These are phyloP conservation scores for Tephrocybe sp. DNA, from an alignment of 768 basidiomycete species.

Conservation along the genomic window DNA sequence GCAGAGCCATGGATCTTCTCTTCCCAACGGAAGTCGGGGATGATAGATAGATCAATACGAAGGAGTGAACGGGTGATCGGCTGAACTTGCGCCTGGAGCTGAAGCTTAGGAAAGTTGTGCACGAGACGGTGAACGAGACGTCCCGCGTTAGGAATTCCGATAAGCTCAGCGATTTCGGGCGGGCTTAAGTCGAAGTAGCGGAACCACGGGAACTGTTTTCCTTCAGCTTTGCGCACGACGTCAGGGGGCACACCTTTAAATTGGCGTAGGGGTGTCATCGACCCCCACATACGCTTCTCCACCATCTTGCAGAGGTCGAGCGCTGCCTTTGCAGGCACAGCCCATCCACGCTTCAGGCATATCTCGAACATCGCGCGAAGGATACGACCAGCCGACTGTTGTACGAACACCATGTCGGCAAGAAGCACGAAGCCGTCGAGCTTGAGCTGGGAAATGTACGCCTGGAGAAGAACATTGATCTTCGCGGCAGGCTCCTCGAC, in stretches of 20 bases:
- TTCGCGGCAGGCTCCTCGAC: conserved; percentile 97
- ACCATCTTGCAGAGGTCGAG: conserved; percentile 97
- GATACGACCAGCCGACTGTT: conserved; percentile 96
- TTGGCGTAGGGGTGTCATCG: conserved; percentile 96
- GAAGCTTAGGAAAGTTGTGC: conserved; percentile 94
- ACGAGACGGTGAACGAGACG: conserved; percentile 89
- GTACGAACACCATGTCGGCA: conserved; percentile 94
- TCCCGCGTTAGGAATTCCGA: conserved; percentile 93
- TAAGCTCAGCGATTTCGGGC: conserved; percentile 92
- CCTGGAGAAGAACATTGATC: conserved; percentile 94
- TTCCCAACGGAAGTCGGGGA: conserved; percentile 99
- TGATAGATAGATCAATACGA: conserved; percentile 89
- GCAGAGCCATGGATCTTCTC: conserved; percentile 87
- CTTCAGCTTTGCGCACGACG: conserved; percentile 87
- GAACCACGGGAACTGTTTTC: conserved; percentile 85
- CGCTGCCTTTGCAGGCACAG: conserved; percentile 86
- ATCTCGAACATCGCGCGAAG: conserved; percentile 97
- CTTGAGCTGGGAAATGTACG: conserved; percentile 92
- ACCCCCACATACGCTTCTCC: conserved; percentile 88
- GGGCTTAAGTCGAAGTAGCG: conserved; percentile 93
- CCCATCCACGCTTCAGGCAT: conserved; percentile 98
- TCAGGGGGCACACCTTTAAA: conserved; percentile 90
- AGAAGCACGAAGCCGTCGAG: conserved; percentile 88
- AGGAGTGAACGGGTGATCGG: conserved; percentile 94
- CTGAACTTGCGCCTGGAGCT: conserved; percentile 93